Conservation (phyloP, 2,329 filamentous ascomycete species). For the Colletotrichum magnum region DNA sequence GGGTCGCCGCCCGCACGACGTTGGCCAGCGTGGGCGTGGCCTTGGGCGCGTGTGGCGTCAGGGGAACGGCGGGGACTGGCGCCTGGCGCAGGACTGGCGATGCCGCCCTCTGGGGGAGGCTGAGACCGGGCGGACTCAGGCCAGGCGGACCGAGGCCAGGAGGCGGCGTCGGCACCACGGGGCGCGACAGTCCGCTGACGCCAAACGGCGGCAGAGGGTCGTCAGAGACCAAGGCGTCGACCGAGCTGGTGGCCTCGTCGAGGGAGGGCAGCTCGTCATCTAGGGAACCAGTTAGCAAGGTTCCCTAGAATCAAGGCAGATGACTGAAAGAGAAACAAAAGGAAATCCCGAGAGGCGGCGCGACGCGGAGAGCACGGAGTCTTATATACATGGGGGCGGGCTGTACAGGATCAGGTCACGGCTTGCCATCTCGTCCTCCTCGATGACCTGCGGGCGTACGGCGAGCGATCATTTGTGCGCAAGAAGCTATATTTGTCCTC, state of each 20-base stretch:
- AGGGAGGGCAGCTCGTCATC: conserved; percentile 74
- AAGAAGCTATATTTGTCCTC: conserved; percentile 66
- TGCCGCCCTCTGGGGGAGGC: conserved; percentile 55
- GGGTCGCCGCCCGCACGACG: conserved; percentile 45
- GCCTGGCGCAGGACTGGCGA: conserved; percentile 46
- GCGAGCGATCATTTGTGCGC: conserved; percentile 48
- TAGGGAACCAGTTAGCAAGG: conserved; percentile 62
- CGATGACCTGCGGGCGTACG: conserved; percentile 44
- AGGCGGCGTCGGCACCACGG: conserved; percentile 28
- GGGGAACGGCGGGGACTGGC: conserved; percentile 38
- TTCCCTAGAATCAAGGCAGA: conserved; percentile 26
- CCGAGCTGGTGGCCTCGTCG: conserved; percentile 73
- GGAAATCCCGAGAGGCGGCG: conserved; percentile 40
- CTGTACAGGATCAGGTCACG: conserved; percentile 63
- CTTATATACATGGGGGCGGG: conserved; percentile 58
- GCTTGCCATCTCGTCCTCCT: conserved; percentile 74
- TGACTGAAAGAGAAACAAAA: conserved; percentile 38
- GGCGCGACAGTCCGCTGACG: neutral
- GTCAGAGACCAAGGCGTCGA: conserved; percentile 79
- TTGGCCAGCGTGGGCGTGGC: conserved; percentile 45
- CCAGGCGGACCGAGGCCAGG: conserved; percentile 3
- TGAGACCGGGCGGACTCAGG: conserved; percentile 60
- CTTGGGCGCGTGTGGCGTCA: conserved; percentile 26
- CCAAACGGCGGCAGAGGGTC: conserved; percentile 48
- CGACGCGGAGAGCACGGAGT: conserved; percentile 41